Base-by-base conservation (phyloP, 768 basidiomycete genomes). In the Boletus rex-veris region DNA sequence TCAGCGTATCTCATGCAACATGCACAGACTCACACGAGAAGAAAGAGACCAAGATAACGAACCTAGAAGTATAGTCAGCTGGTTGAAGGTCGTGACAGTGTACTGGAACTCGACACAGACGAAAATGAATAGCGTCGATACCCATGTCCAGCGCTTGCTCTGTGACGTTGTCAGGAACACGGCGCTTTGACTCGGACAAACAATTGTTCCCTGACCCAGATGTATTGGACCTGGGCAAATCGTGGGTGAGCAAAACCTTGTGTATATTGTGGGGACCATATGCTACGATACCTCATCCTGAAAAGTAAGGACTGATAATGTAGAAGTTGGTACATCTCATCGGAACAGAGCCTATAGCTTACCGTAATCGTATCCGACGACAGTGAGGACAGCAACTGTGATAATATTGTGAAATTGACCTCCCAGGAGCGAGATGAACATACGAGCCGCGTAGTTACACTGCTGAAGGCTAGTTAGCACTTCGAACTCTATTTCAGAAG, bases 41-140 rank as follows among this genome's bases (percentile, higher is more conserved):
- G 15, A 6, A 36, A 18, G 33, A 53, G 44, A 3, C 58, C 58
- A 15, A 21, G 14, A 38, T 59, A 59, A 21, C 57, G 57, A 31
- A 58, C 57, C 58, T 59, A 45, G 10, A 31, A 33, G 9, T 28
- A 33, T 41, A 1, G 2, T 37, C 2, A 42, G 18, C 10, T n/a
- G 33, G 28, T 35, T 35, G 33, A 14, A 8, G 1, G 6, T 21
- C 3, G 7, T 9, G 12, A 18, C 14, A 38, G 19, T 11, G 2
- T 1, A n/a, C 16, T 11, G 7, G 21, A 11, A 28, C 28, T 28
- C 3, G 30, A 30, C 28, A 59, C 58, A 3, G 11, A 60, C 59
- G 5, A 58, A 4, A 33, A 58, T 11, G 28, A 52, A 58, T 4
- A 58, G 7, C 1, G 44, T 36, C 1, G 58, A 53, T 1, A 54